Evolutionary conservation across 495 filamentous ascomycete species (phyloP), one percentile per base, ranked within the genome.

Genomic region (Neurospora discreta): DNA sequence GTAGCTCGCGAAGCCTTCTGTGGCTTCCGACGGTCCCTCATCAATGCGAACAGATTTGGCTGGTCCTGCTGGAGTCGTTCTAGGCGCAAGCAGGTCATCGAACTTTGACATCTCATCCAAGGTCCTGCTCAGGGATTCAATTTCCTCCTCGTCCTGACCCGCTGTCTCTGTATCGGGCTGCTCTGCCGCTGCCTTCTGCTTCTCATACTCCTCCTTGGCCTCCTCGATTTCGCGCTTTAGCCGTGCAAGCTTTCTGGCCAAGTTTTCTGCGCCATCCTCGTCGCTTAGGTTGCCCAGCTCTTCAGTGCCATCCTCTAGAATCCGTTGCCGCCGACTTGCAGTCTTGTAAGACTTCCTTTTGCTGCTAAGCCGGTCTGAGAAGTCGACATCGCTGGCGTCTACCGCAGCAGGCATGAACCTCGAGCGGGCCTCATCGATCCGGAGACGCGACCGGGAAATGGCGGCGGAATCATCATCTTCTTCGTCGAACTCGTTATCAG

Each of bases 311-410:
- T 89, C 86, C 8, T 88, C 82, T 10, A 85, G 79, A 76, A 86
- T 85, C 52, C 89, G 86, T 69, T 88, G 86, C 58, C 89, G 87
- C 73, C 90, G 86, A 39, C 84, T 89, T 16, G 90, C 91, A 40
- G 88, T 90, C 75, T 87, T 89, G 82, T 97, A 97, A 40, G 91
- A 91, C 81, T 90, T 91, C 41, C 93, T 86, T 77, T 95, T 95
- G 43, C 85, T 84, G 36, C 84, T 87, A 33, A 97, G 88, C 69
- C 91, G 89, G 80, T 96, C 92, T 2, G 93, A 95, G 81, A 94
- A 94, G 78, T 94, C 91, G 68, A 89, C 89, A 71, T 92, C 86
- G 73, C 87, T 84, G 68, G 92, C 90, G 77, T 95, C 90, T 20
- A 95, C 85, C 43, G 88, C 85, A 30, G 93, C 84, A 30, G 92